Evolutionary conservation across 2,329 filamentous ascomycete genomes (phyloP), one percentile per base, ranked within the genome.

Genomic region (Colletotrichum sp.): DNA sequence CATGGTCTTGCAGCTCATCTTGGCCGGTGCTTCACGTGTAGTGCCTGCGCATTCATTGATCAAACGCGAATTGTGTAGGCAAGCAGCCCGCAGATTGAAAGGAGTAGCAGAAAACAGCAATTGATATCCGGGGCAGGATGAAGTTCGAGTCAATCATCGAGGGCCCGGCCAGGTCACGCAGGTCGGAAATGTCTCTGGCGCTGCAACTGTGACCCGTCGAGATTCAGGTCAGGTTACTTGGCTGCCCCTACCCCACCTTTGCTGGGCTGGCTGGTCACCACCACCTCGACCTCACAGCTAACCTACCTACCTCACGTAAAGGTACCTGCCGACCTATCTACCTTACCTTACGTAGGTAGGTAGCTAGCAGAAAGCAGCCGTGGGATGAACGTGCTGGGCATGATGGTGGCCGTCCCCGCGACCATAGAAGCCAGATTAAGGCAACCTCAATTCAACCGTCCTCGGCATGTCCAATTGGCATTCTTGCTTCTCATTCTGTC

Each of bases 211-310:
- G 73, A 72, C 73, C 69, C 63, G 70, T 68, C 57, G 59, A 69
- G 73, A 76, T 76, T 72, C 70, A 76, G 70, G 73, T 73, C 30
- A 49, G 64, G 30, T 67, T 76, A 65, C 55, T 69, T 65, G 71
- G 70, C 34, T 65, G 65, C 71, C 70, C 65, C 71, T 76, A 74
- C 70, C 74, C 74, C 74, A 76, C 71, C 74, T 73, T 62, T 49
- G 70, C 74, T 76, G 64, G 70, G 70, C 73, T 71, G 34, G 72
- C 61, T 25, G 30, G 16, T 22, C 30, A 22, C 32, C 61, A 64
- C 30, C 32, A 22, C 61, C n/a, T 16, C 22, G 12, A 27, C 8
- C 39, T 30, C 39, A 25, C 11, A 29, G 29, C 27, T 7, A 15
- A 49, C 19, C 39, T 49, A 36, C 34, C 34, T 16, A 36, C 34